These are phyloP conservation scores for Petunia hybrid DNA, from an alignment of 305 asterid genomes.

Conservation along the genomic window DNA sequence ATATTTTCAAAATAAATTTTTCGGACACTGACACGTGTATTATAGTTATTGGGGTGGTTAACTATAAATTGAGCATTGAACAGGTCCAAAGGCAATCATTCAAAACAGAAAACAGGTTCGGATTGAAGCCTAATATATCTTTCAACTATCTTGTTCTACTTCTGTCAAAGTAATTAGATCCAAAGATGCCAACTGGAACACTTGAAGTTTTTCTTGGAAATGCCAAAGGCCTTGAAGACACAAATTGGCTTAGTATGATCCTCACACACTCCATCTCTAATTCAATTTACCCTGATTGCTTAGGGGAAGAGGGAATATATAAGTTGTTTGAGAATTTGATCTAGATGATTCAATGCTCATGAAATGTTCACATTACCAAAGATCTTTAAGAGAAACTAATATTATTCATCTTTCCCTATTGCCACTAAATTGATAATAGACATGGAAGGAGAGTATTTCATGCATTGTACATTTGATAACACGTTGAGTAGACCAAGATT, in stretches of 20 bases:
- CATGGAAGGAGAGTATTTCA: background rate
- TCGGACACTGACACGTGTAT: slow-evolving; percentile 2
- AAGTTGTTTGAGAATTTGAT: background rate
- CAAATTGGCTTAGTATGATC: slow-evolving; percentile 71
- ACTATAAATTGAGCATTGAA: background rate
- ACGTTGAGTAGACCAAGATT: too few relatives aligned
- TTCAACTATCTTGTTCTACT: slow-evolving; percentile 4
- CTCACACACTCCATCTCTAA: background rate
- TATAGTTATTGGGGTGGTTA: background rate
- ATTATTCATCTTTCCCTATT: background rate
- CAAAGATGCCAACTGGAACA: slow-evolving; percentile 74
- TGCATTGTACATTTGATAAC: too few relatives aligned
- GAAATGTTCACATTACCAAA: background rate
- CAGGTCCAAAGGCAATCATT: slow-evolving; percentile 17
- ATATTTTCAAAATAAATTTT: background rate
- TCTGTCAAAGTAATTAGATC: slow-evolving; percentile 19
- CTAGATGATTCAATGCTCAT: slow-evolving; percentile 11
- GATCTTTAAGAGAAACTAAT: background rate
- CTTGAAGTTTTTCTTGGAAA: slow-evolving; percentile 83
- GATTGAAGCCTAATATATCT: background rate
- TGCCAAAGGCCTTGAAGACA: slow-evolving; percentile 82
- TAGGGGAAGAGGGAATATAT: background rate
- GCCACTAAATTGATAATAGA: background rate
- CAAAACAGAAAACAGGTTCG: background rate
- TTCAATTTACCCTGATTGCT: background rate